Percentiles rank a stretch among this genome's conserved stretches.
phyloP scores from a whole-genome alignment of 1,139 yeast species.

The Meyerozyma athensensis region DNA sequence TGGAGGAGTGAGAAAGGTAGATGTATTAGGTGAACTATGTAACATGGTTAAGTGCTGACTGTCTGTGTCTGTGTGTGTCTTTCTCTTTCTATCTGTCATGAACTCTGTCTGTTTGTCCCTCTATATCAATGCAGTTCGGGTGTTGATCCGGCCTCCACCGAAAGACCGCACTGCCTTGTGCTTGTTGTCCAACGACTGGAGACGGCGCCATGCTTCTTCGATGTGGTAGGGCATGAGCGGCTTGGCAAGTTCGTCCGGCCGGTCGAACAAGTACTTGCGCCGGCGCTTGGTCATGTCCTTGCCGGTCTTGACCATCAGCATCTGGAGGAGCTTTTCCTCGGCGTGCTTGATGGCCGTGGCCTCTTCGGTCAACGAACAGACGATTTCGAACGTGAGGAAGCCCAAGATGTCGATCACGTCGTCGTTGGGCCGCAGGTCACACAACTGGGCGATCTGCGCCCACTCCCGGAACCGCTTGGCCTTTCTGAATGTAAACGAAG shows the following conservation, averaged over 20 bases:
- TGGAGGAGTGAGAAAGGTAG: not conserved
- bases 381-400: conserved; percentile 92
- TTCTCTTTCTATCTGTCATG: too few relatives aligned
- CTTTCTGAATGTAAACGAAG: conserved; percentile 91
- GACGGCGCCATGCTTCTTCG: conserved; percentile 85
- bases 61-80: too few relatives aligned
- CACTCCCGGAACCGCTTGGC: conserved; percentile 92
- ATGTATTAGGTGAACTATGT: not conserved
- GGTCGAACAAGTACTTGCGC: conserved; percentile 74
- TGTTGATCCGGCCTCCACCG: conserved; percentile 62
- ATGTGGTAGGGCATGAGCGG: conserved; percentile 83
- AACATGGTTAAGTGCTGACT: too few relatives aligned
- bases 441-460: conserved; percentile 82
- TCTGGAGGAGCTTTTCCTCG: conserved; percentile 48
- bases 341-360: conserved; percentile 76
- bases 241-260: conserved; percentile 81
- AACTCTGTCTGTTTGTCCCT: not conserved
- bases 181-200: conserved; percentile 59
- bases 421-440: conserved; percentile 91
- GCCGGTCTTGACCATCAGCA: conserved; percentile 26
- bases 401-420: conserved; percentile 96
- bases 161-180: conserved; percentile 68
- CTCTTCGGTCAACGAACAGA: conserved; percentile 88
- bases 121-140: conserved; percentile 38
- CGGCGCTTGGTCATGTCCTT: conserved; percentile 23